phyloP scores from a whole-genome alignment of 2,329 filamentous ascomycete species.

The Aspergillus tamarii region DNA sequence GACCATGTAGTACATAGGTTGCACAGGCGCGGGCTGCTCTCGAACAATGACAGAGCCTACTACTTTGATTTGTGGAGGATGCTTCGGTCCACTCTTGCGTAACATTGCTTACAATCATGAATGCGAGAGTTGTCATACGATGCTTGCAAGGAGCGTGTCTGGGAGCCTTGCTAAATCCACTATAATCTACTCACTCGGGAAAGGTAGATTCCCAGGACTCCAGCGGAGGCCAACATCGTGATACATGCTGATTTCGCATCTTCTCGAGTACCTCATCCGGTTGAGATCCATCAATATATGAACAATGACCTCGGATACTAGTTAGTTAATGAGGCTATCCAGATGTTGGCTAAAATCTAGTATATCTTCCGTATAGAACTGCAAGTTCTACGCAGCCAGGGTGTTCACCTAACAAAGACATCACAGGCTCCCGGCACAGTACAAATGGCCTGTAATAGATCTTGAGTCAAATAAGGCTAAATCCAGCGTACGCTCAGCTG shows the following conservation, averaged over 20 bases:
- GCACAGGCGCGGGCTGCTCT: neutral
- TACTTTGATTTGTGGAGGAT: neutral
- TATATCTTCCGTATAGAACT: neutral
- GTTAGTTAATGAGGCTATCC: neutral
- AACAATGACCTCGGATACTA: neutral
- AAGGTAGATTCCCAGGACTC: neutral
- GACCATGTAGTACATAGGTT: neutral
- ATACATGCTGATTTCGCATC: neutral
- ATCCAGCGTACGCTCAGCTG: neutral
- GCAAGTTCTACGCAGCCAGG: neutral
- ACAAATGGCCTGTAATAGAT: neutral
- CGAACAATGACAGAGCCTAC: neutral
- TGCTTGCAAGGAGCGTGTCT: neutral
- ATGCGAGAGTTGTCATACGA: neutral
- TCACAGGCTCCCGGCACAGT: neutral
- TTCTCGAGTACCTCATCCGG: neutral
- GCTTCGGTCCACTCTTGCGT: neutral
- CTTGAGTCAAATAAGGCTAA: neutral
- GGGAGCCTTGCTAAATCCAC: neutral
- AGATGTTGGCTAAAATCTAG: neutral
- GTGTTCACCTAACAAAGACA: neutral
- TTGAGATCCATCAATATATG: neutral
- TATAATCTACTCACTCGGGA: neutral
- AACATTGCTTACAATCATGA: neutral
- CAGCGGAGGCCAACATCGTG: neutral